These are phyloP conservation scores for Coriaria nepalensis DNA, from an alignment of 306 rosid species.

Conservation along the genomic window DNA sequence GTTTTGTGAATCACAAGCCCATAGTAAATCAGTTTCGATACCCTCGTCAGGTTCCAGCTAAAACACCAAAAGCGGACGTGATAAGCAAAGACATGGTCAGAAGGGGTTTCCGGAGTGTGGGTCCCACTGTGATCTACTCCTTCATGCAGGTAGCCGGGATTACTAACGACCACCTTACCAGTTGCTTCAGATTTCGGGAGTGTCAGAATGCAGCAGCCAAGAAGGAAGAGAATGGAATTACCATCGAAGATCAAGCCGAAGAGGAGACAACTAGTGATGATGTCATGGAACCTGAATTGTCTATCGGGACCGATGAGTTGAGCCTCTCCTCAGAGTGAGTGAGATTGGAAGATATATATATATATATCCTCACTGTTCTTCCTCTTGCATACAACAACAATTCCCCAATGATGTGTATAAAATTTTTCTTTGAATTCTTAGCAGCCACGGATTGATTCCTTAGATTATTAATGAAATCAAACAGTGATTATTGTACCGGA, in stretches of 20 bases:
- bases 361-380: too few species aligned
- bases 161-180: conserved; percentile 61
- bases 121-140: conserved; percentile 59
- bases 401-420: too few species aligned
- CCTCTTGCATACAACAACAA: too few species aligned
- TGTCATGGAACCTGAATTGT: conserved; percentile 33
- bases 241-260: conserved; percentile 20
- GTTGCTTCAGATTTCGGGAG: conserved; percentile 73
- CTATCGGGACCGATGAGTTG: conserved; percentile 44
- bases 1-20: conserved; percentile 67
- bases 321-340: conserved; percentile 44
- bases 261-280: conserved; percentile 22
- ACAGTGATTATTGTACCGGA: too few species aligned
- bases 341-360: too few species aligned
- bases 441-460: too few species aligned
- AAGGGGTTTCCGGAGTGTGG: conserved; percentile 66
- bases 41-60: conserved; percentile 66
- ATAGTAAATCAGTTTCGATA: conserved; percentile 58
- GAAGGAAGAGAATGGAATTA: conserved; percentile 34
- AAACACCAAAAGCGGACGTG: conserved; percentile 74
- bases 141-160: conserved; percentile 73
- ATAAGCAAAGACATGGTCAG: conserved; percentile 65
- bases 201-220: conserved; percentile 46
- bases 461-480: too few species aligned
- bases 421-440: too few species aligned